phyloP scores from a whole-genome alignment of 192 early-diverging fungal genomes.

The Paraglomus occultum region DNA sequence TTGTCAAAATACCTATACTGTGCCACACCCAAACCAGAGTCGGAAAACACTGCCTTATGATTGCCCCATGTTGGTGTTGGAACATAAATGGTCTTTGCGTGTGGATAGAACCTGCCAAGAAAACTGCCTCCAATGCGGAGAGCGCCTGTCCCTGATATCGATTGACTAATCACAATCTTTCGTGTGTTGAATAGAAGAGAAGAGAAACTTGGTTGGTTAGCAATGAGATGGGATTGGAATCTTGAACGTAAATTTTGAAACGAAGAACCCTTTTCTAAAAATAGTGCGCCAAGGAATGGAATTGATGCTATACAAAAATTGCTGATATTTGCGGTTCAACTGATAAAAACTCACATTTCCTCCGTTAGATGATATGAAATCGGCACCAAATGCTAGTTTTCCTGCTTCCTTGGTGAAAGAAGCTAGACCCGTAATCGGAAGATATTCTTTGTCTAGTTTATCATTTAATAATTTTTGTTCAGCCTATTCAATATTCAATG shows the following conservation, averaged over 20 bases:
- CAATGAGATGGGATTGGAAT: neutral
- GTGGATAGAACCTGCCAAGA: slow-evolving; percentile 73
- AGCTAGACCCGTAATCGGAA: slow-evolving; percentile 89
- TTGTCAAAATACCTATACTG: slow-evolving; percentile 96
- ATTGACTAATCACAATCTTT: slow-evolving; percentile 83
- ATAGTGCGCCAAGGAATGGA: slow-evolving; percentile 23
- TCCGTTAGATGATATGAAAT: slow-evolving; percentile 64
- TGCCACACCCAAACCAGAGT: slow-evolving; percentile 82
- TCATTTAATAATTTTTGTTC: slow-evolving; percentile 70
- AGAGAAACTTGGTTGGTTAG: slow-evolving; percentile 6
- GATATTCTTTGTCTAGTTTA: slow-evolving; percentile 92
- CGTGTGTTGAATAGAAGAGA: neutral
- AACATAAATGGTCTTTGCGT: slow-evolving; percentile 85
- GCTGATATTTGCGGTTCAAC: slow-evolving; percentile 1
- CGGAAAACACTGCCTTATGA: slow-evolving; percentile 91
- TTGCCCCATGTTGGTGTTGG: slow-evolving; percentile 98
- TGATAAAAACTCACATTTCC: slow-evolving; percentile 55
- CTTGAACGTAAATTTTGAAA: too few species aligned
- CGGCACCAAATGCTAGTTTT: slow-evolving; percentile 81
- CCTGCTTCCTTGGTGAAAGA: slow-evolving; percentile 81
- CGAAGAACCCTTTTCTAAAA: neutral
- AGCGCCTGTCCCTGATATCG: slow-evolving; percentile 98
- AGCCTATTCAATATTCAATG: too few species aligned
- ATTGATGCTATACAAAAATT: slow-evolving; percentile 12
- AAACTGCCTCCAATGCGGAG: slow-evolving; percentile 91